Conservation (phyloP, 306 rosid species). For the Astragalus glycyphyllos region DNA sequence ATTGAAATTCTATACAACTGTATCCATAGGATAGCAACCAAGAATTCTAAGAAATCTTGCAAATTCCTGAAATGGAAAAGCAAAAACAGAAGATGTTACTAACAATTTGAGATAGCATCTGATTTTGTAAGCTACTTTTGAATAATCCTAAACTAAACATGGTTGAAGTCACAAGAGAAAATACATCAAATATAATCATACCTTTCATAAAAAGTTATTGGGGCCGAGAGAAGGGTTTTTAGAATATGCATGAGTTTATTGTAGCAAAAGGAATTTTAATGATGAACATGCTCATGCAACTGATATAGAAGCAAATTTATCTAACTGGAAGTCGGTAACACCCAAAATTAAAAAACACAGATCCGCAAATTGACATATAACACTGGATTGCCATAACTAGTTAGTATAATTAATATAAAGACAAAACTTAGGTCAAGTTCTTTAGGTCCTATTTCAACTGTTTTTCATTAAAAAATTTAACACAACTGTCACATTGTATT, state of each 20-base stretch:
- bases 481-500: too few relatives aligned
- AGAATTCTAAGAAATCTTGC: conserved; percentile 76
- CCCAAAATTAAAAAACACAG: too few relatives aligned
- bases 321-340: background rate
- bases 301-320: conserved; percentile 3
- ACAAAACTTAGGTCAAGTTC: too few relatives aligned
- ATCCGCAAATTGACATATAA: background rate
- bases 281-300: background rate
- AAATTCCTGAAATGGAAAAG: conserved; percentile 65
- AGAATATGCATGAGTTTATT: conserved; percentile 2
- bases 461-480: too few relatives aligned
- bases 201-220: background rate
- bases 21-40: conserved; percentile 71
- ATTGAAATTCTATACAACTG: conserved; percentile 36
- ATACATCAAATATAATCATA: background rate
- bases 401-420: too few relatives aligned
- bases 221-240: background rate
- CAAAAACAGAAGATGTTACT: background rate
- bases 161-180: conserved; percentile 7
- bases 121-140: conserved; percentile 1
- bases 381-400: background rate
- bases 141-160: background rate
- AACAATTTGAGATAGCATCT: conserved; percentile 22
- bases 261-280: conserved; percentile 28
- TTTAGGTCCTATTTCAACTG: too few relatives aligned